phyloP scores from a whole-genome alignment of 2,329 filamentous ascomycete genomes.

The Verticillium isaacii region DNA sequence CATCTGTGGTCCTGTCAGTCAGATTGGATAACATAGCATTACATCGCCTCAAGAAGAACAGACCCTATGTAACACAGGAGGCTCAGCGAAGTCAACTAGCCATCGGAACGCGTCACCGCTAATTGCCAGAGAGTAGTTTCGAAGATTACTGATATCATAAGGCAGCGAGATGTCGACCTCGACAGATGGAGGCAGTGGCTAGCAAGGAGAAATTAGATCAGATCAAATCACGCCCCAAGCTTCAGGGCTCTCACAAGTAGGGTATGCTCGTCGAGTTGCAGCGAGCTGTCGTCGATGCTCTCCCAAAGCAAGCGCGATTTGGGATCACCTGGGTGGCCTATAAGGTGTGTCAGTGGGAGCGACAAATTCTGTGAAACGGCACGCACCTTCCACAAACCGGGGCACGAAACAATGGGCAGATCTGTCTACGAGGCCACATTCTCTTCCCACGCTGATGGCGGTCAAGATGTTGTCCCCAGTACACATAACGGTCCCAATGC shows the following conservation, averaged over 20 bases:
- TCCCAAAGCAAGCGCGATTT: slow-evolving; percentile 80
- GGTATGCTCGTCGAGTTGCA: slow-evolving; percentile 72
- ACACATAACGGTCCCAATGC: slow-evolving; percentile 90
- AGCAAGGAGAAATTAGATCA: not conserved
- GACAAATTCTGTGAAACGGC: not conserved
- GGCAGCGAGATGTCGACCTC: slow-evolving; percentile 79
- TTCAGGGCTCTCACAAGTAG: slow-evolving; percentile 51
- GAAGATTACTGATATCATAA: slow-evolving; percentile 74
- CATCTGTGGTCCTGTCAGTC: slow-evolving; percentile 50
- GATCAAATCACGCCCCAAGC: not conserved
- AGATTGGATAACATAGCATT: not conserved
- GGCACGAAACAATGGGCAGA: slow-evolving; percentile 90
- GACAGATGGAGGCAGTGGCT: slow-evolving; percentile 67
- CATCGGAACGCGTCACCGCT: slow-evolving; percentile 94
- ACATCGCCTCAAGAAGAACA: slow-evolving; percentile 16
- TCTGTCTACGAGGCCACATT: slow-evolving; percentile 77
- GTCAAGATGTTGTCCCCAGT: slow-evolving; percentile 98
- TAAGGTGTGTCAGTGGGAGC: not conserved
- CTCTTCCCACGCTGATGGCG: slow-evolving; percentile 89
- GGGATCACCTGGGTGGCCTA: slow-evolving; percentile 68
- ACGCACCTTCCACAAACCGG: slow-evolving; percentile 69
- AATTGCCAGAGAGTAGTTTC: slow-evolving; percentile 84
- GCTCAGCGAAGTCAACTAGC: slow-evolving; percentile 85
- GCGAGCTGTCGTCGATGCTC: slow-evolving; percentile 82
- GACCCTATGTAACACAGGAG: slow-evolving; percentile 70